A percentile compares a stretch with the other conserved stretches of the same genome.
These are phyloP conservation scores for Hymenoscyphus fructigenus DNA, from an alignment of 2,329 filamentous ascomycete species.

Conservation along the genomic window DNA sequence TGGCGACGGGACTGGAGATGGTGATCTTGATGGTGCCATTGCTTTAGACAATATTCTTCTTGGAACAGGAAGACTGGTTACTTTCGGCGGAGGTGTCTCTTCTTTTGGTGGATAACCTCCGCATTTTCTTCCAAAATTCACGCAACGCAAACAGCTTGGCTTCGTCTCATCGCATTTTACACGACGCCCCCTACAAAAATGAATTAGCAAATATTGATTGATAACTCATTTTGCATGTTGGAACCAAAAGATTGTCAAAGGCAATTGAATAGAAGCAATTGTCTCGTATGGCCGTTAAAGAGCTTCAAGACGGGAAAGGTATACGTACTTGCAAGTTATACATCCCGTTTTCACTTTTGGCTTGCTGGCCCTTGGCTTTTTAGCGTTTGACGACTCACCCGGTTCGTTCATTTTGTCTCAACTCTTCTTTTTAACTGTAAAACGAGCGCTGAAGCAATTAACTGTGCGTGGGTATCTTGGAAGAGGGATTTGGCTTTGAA, in stretches of 20 bases:
- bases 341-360: slow-evolving; percentile 64
- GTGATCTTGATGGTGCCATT: slow-evolving; percentile 11
- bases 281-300: not conserved
- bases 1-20: slow-evolving; percentile 11
- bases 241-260: not conserved
- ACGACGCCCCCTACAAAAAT: slow-evolving; percentile 14
- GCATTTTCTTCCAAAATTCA: slow-evolving; percentile 29
- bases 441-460: not conserved
- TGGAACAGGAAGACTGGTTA: slow-evolving; percentile 12
- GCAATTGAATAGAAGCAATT: not conserved
- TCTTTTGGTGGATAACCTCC: slow-evolving; percentile 23
- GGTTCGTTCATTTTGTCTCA: slow-evolving; percentile 9
- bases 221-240: not conserved
- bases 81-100: slow-evolving; percentile 12
- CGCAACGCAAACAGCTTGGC: slow-evolving; percentile 25
- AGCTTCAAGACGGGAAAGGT: not conserved
- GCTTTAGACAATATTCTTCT: slow-evolving; percentile 17
- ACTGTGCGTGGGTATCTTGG: not conserved
- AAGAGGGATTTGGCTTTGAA: not conserved
- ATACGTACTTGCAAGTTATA: slow-evolving; percentile 58
- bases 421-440: not conserved
- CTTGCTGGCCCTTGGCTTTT: slow-evolving; percentile 27
- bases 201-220: not conserved
- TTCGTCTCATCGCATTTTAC: slow-evolving; percentile 29
- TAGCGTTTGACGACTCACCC: slow-evolving; percentile 11